Evolutionary conservation across 179 eudicot species (phyloP).

Genomic region (Spinacia oleracea): DNA sequence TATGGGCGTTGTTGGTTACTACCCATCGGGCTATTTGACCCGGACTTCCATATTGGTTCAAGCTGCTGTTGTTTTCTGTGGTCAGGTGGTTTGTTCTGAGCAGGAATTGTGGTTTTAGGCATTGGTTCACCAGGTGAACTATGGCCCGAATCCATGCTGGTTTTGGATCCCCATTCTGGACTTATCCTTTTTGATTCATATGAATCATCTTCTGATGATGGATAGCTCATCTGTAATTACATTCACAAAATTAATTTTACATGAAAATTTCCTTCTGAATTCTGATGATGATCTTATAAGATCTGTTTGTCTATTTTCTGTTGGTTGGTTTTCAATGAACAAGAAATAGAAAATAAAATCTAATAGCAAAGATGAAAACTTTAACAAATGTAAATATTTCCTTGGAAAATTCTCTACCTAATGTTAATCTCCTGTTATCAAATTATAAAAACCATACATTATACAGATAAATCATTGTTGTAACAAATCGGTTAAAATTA

Average conservation of each 20-base stretch:
- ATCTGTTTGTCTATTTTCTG: neutral
- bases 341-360: neutral
- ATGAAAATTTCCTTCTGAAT: conserved; percentile 34
- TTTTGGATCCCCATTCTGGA: conserved; percentile 20
- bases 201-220: conserved; percentile 38
- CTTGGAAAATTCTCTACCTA: neutral
- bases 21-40: neutral
- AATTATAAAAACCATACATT: too few species aligned
- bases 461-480: too few species aligned
- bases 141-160: conserved; percentile 16
- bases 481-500: too few species aligned
- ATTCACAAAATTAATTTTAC: neutral
- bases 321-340: neutral
- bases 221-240: conserved; percentile 42
- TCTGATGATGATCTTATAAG: conserved; percentile 18
- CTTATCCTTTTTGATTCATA: conserved; percentile 31
- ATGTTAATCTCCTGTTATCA: too few species aligned
- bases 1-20: conserved; percentile 19
- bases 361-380: neutral
- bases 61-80: conserved; percentile 26
- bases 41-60: conserved; percentile 25
- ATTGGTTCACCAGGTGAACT: conserved; percentile 12
- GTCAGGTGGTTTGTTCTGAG: conserved; percentile 23
- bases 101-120: conserved; percentile 9
- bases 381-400: too few species aligned